Evolutionary conservation across 225 moss, liverwort and hornwort species (phyloP), one percentile per base, ranked within the genome.

Genomic region (Physcomitrium patens): DNA sequence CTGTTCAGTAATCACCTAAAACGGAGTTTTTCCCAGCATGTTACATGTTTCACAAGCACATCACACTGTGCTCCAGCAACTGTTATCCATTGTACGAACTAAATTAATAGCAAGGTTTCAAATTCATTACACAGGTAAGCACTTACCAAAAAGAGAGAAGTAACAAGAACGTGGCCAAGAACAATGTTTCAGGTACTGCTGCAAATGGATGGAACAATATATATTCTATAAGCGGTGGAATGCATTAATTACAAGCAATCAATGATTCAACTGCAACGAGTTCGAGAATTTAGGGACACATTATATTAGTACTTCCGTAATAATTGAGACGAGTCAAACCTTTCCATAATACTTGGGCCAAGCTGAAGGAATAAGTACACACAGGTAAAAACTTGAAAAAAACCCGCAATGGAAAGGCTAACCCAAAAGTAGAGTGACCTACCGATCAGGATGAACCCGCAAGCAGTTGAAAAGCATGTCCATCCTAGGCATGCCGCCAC

Each of bases 141-240:
- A 67, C 76, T 52, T 79, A 92, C 92, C 92, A 92, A 85, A 92
- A 92, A 12, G 92, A 92, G 53, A 92, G 92, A 28, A 92, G 88
- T 58, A 92, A 81, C 59, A 92, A 60, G 77, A 92, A 92, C 13
- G 88, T 90, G 22, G 86, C 87, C 79, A 90, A 69, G 75, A 92
- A 92, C 22, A 92, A 65, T 22, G 86, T 92, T 61, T 90, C 87
- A 53, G 92, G 84, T 61, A 85, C 82, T 74, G 92, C 92, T 92
- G 92, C 84, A 89, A 42, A 74, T 59, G 64, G 75, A 77, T 19
- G 7, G 66, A 22, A 66, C 28, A 60, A 0, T 18, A 18, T 68
- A 70, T 48, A 50, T 26, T 67, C 20, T 45, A 12, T 17, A 7
- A 50, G 42, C 57, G 67, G 67, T 12, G 63, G 11, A 37, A 28